These are phyloP conservation scores for Capillidium rhysosporum DNA, from an alignment of 371 early-diverging fungal genomes.

Conservation along the genomic window DNA sequence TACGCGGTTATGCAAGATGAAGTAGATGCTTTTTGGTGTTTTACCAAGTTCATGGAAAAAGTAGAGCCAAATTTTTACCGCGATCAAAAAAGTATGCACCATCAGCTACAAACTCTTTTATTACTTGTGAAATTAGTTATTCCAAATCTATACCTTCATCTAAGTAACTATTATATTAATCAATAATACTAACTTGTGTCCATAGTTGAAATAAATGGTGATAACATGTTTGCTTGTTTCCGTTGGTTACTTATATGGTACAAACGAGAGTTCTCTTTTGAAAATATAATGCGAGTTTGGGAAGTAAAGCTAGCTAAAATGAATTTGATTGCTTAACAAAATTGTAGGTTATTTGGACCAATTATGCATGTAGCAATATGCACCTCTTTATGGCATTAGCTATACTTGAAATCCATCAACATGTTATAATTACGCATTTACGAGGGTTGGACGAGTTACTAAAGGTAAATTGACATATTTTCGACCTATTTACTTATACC, in stretches of 20 bases:
- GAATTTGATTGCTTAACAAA: neutral
- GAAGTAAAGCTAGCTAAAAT: conserved; percentile 25
- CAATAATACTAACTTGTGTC: neutral
- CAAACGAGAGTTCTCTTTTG: conserved; percentile 84
- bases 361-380: conserved; percentile 54
- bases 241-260: conserved; percentile 91
- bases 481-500: neutral
- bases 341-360: conserved; percentile 50
- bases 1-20: conserved; percentile 75
- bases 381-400: conserved; percentile 79
- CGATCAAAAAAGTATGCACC: conserved; percentile 81
- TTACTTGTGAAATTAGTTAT: conserved; percentile 62
- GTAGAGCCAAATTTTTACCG: conserved; percentile 60
- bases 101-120: conserved; percentile 52
- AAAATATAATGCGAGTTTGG: conserved; percentile 65
- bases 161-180: conserved; percentile 20
- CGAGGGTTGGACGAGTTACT: conserved; percentile 73
- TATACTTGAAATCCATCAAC: conserved; percentile 60
- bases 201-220: conserved; percentile 48
- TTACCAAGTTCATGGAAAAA: conserved; percentile 69
- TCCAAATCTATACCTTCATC: conserved; percentile 47
- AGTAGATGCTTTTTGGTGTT: conserved; percentile 80
- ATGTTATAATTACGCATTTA: conserved; percentile 48
- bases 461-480: conserved; percentile 27
- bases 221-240: conserved; percentile 81